Evolutionary conservation across 2,329 filamentous ascomycete species (phyloP).

Genomic region (Paecilomyces dactylethromorphus): DNA sequence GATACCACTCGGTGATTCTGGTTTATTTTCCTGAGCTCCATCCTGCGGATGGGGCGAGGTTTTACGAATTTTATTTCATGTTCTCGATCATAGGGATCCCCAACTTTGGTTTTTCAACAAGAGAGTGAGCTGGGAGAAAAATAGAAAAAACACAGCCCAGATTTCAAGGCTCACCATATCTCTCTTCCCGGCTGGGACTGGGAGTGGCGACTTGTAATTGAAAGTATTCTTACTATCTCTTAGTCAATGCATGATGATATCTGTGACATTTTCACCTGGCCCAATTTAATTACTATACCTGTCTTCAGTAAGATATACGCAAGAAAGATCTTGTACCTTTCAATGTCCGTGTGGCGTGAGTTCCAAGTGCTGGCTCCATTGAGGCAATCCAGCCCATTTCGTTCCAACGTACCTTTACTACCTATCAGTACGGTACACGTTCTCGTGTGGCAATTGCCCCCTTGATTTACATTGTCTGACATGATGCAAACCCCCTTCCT

Average conservation of each 20-base stretch:
- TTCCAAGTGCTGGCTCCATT: not conserved
- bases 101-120: not conserved
- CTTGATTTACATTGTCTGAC: no score
- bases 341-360: not conserved
- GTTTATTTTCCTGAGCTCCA: not conserved
- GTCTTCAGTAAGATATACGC: not conserved
- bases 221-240: not conserved
- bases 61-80: not conserved
- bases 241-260: not conserved
- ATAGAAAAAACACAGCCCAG: not conserved
- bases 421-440: not conserved
- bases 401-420: not conserved
- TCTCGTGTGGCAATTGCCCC: not conserved
- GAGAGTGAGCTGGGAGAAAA: not conserved
- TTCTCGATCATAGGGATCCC: not conserved
- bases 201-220: not conserved
- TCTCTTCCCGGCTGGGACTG: not conserved
- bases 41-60: not conserved
- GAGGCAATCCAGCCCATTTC: not conserved
- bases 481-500: no score
- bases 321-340: not conserved
- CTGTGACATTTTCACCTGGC: not conserved
- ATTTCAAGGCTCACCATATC: not conserved
- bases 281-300: not conserved
- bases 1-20: not conserved